Base-by-base conservation (phyloP, 768 basidiomycete genomes). In the Multifurca ochricompacta region DNA sequence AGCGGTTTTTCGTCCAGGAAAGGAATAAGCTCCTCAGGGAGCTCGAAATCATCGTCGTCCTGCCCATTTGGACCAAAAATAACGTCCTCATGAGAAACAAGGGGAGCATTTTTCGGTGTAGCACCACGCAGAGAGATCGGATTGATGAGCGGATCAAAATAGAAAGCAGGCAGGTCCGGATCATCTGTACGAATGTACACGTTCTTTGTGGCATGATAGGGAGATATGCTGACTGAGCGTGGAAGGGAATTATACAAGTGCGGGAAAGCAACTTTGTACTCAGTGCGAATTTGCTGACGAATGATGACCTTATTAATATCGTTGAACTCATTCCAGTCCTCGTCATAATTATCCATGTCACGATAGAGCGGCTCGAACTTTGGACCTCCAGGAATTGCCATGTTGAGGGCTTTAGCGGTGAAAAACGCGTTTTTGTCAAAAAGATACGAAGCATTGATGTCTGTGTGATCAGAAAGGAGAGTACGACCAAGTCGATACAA, bases 281-380 rank as follows among this genome's bases (percentile, higher is more conserved):
- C 96, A 2, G 95, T 97, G 42, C 96, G 82, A 59, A 98, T 95
- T 69, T 96, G 91, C 66, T 98, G 93, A 19, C 96, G 93, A 62
- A 99, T 98, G 69, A 99, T 95, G 65, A 99, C 88, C 70, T 99
- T 99, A 74, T 96, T 94, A 71, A 98, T 96, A 66, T 99, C 96
- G 67, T 99, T 99, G 65, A 99, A 99, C 68, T 96, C 93, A 69
- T 96, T 96, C 93, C 93, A 96, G 66, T 99, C 96, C 67, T 98
- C 96, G 65, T 99, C 96, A 62, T 91, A 97, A 11, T 86, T 77
- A 65, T 98, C 96, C 85, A 94, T 92, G 64, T 99, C 96, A 45
- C 95, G 81, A 70, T 92, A 92, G 25, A 99, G 74, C 14, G 95
- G 96, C 74, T 99, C 96, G 59, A 98, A 99, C 68, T 97, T 96